A percentile compares a stretch with the other conserved stretches of the same genome.
Evolutionary conservation across 2,329 filamentous ascomycete genomes (phyloP).

Genomic region (Penicillium vulpinum): DNA sequence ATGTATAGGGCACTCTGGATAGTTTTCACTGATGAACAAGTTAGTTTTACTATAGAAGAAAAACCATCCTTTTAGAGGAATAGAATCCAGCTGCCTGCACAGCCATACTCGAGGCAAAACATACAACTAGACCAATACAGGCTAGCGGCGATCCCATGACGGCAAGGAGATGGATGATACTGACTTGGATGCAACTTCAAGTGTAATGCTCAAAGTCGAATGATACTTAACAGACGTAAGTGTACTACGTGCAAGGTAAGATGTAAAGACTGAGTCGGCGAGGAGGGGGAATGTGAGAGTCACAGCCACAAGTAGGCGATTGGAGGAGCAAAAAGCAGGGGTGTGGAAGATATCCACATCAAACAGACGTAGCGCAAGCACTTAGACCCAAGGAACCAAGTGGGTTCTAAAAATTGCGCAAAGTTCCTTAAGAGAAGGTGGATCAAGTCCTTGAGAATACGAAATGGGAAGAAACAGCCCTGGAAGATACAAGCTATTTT

Average conservation of each 20-base stretch:
- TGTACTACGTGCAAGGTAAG: neutral
- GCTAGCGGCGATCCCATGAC: constrained; percentile 2
- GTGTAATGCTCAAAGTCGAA: neutral
- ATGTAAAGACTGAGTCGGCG: constrained; percentile 1
- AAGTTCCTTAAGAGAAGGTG: constrained; percentile 7
- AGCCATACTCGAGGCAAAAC: neutral
- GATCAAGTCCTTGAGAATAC: constrained; percentile 1
- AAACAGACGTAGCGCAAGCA: constrained; percentile 5
- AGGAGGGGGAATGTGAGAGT: constrained; percentile 9
- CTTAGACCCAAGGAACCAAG: constrained; percentile 7
- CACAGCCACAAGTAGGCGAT: constrained; percentile 10
- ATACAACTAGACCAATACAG: neutral
- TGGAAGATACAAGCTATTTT: constrained; percentile 2
- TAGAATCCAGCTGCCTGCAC: constrained; percentile 5
- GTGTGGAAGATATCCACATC: constrained; percentile 14
- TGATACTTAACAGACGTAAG: neutral
- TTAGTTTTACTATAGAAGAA: neutral
- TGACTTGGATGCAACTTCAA: constrained; percentile 10
- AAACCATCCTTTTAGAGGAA: neutral
- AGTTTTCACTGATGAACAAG: constrained; percentile 8
- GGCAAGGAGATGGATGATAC: constrained; percentile 4
- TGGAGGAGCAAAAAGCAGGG: constrained; percentile 10
- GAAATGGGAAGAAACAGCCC: neutral
- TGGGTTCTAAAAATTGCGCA: constrained; percentile 14
- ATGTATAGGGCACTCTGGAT: neutral